Evolutionary conservation across 805 yeast genomes (phyloP), one percentile per base, ranked within the genome.

Genomic region (Zygotorulaspora florentina): DNA sequence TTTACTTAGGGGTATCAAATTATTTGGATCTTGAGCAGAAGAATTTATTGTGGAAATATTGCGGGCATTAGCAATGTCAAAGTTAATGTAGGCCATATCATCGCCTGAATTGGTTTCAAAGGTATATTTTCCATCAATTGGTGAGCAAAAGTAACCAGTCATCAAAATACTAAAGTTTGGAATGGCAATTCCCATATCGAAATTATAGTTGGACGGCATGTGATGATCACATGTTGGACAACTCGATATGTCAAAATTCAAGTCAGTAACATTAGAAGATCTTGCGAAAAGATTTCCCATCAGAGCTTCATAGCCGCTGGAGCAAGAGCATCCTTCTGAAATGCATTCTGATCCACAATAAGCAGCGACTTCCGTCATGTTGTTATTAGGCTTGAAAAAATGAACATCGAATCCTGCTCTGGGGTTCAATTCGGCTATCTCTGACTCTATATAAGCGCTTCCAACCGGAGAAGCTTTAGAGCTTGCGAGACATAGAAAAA

Each of bases 301-400:
- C n/a, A 36, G 17, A 23, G 27, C 13, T 2, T 36, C 18, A 15
- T 36, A 36, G 11, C 39, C 39, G 29, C 17, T 25, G 2, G n/a
- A 7, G 23, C 39, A 36, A 27, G 39, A 36, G 29, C 39, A 36
- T 12, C 29, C 29, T 18, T 36, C 18, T 10, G 39, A 13, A n/a
- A 29, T 36, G 20, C 39, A 36, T 3, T 36, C 39, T 18, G 39
- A 36, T 10, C 39, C 39, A 36, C 39, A 36, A n/a, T 36, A 36
- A 2, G 39, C 39, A 16, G 39, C 39, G 8, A 36, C 39, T 8
- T 16, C 23, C 6, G 39, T 20, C n/a, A 18, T 15, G 20, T 36
- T 36, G 15, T 36, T 20, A n/a, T 36, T 23, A 11, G 23, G 17
- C 15, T 36, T 18, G 29, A n/a, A 36, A 20, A 36, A 36, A 23